Base-by-base conservation (phyloP, 1,284 basidiomycete species). In the Kalmanozyma brasiliensis region DNA sequence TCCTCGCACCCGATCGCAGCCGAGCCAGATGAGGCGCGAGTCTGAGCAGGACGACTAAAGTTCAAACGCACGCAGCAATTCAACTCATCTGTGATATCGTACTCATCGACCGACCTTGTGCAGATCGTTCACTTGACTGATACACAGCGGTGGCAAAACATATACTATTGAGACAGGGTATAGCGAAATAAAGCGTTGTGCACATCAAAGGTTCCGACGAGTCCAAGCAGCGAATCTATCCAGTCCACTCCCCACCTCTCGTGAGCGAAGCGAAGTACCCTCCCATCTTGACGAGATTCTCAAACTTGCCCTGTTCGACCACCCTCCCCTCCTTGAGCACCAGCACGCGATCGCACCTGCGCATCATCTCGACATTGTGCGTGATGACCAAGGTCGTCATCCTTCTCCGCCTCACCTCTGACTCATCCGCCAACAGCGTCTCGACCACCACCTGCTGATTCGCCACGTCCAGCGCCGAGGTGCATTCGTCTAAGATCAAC, bases 401-500 rank as follows among this genome's bases (percentile, higher is more conserved):
- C 8, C 49, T 17, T 29, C 63, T 57, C 26, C 29, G 45, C 4
- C 55, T 22, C 46, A 65, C 37, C 23, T 55, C 52, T 10, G 52
- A 40, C 0, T 37, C 29, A 0, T 22, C 17, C 13, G 49, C 36
- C 53, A 85, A 83, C 34, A 95, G 88, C 13, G 92, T 90, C 60
- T 93, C 89, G 78, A 95, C 85, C 33, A 97, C 66, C n/a, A 48
- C 35, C 17, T 65, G 59, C 23, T 72, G 68, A 44, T 69, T 76
- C 2, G 48, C 44, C 0, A 56, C 42, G 81, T 98, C 95, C 55
- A 98, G 85, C 7, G 94, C 92, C 36, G 88, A 90, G 8, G 95
- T 98, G 80, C 92, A 95, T 83, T 98, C 95, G 83, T 98, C 95
- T 44, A 98, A 85, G 44, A 98, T 89, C 29, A 97, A 85, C n/a